These are phyloP conservation scores for Collybia sordida DNA, from an alignment of 768 basidiomycete genomes.

Conservation along the genomic window DNA sequence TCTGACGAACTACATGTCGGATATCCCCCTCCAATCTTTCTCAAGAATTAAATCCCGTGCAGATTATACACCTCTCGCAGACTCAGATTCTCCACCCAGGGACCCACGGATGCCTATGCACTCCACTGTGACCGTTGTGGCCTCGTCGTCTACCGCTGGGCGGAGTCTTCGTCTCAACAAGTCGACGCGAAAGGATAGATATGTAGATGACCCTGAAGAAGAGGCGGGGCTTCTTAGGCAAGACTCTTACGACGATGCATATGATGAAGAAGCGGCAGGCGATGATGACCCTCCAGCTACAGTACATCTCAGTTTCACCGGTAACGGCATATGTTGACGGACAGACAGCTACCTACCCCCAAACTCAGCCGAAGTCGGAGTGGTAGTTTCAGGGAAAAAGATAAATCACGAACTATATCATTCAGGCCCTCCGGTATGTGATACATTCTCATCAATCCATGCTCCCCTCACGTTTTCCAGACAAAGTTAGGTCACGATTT, in stretches of 20 bases:
- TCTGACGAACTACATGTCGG: slow-evolving; percentile 45
- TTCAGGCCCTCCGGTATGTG: slow-evolving; percentile 68
- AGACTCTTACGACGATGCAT: slow-evolving; percentile 37
- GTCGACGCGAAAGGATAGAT: slow-evolving; percentile 49
- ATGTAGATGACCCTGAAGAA: slow-evolving; percentile 66
- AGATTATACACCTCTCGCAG: slow-evolving; percentile 45
- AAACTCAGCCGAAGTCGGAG: slow-evolving; percentile 15
- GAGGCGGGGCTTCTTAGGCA: slow-evolving; percentile 50
- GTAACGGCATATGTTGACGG: slow-evolving; percentile 10
- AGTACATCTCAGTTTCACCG: slow-evolving; percentile 6
- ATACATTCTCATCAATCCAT: background rate
- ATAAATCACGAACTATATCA: slow-evolving; percentile 76
- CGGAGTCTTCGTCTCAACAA: slow-evolving; percentile 33
- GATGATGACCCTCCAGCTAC: slow-evolving; percentile 3
- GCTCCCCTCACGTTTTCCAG: slow-evolving; percentile 31
- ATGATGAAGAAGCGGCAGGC: slow-evolving; percentile 25
- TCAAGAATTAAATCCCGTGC: slow-evolving; percentile 49
- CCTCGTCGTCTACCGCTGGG: slow-evolving; percentile 20
- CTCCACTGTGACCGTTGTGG: slow-evolving; percentile 22
- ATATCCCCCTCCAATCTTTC: slow-evolving; percentile 69
- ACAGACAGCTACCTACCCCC: slow-evolving; percentile 14
- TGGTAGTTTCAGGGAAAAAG: slow-evolving; percentile 35
- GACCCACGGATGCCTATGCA: slow-evolving; percentile 24
- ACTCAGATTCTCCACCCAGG: slow-evolving; percentile 22
- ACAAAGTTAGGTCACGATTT: slow-evolving; percentile 68